Conservation (phyloP, 2,329 filamentous ascomycete species). For the Epichloe sibirici region DNA sequence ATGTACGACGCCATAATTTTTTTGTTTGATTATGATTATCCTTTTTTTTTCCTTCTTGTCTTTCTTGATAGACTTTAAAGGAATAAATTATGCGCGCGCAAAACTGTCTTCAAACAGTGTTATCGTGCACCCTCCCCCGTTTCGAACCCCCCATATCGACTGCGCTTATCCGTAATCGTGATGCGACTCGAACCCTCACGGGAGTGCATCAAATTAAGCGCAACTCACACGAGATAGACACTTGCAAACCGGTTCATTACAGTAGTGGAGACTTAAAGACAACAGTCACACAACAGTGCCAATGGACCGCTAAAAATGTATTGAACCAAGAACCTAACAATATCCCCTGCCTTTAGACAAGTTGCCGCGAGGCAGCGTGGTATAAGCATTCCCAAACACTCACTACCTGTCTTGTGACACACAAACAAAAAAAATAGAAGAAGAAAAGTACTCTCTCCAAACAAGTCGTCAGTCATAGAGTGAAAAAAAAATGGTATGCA, state of each 20-base stretch:
- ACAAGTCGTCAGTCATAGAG: slow-evolving; percentile 9
- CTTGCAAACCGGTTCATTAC: no score
- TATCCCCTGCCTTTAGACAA: slow-evolving; percentile 17
- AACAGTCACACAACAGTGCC: not conserved
- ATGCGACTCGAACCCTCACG: no score
- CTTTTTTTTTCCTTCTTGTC: not conserved
- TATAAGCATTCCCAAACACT: slow-evolving; percentile 15
- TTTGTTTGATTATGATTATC: slow-evolving; percentile 16
- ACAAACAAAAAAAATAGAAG: not conserved
- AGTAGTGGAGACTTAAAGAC: no score
- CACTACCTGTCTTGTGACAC: not conserved
- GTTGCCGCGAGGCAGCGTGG: slow-evolving; percentile 37
- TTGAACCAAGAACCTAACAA: slow-evolving; percentile 9
- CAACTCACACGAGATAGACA: no score
- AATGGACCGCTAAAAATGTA: not conserved
- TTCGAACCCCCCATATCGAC: not conserved
- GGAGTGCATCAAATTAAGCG: no score
- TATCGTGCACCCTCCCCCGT: not conserved
- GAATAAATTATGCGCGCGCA: no score
- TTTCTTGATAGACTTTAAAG: not conserved
- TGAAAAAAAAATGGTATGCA: slow-evolving; percentile 7
- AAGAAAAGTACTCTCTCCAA: not conserved
- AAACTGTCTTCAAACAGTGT: not conserved
- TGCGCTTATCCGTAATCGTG: no score
- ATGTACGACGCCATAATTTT: slow-evolving; percentile 35